phyloP scores from a whole-genome alignment of 306 rosid genomes.

The Acacia acuminata region DNA sequence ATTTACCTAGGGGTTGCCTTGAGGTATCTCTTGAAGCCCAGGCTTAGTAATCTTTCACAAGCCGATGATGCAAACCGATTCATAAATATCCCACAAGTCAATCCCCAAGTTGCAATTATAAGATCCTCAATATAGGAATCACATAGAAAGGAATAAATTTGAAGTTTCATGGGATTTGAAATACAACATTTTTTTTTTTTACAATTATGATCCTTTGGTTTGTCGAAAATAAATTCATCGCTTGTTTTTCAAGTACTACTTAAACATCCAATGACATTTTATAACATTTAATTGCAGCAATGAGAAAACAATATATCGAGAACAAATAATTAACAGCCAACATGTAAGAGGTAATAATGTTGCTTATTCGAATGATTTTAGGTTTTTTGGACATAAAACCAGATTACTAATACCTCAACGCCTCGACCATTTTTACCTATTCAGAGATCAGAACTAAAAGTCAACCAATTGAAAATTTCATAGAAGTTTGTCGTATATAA shows the following conservation, averaged over 20 bases:
- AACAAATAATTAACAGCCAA: neutral
- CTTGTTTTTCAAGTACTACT: too few species aligned
- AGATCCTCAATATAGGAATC: neutral
- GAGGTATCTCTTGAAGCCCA: conserved; percentile 87
- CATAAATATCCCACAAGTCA: neutral
- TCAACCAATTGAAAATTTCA: conserved; percentile 4
- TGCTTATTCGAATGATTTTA: neutral
- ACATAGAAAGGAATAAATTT: neutral
- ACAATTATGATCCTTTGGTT: too few species aligned
- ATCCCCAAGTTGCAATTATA: neutral
- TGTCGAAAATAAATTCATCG: too few species aligned
- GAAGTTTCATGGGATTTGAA: neutral
- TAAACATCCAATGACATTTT: too few species aligned
- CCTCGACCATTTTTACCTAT: neutral
- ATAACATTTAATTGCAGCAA: too few species aligned
- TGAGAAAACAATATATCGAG: neutral
- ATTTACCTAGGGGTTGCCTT: conserved; percentile 88
- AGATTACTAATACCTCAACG: neutral
- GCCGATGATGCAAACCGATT: conserved; percentile 46
- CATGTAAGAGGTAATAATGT: neutral
- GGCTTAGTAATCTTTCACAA: conserved; percentile 87
- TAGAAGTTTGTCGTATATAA: neutral
- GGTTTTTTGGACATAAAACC: neutral
- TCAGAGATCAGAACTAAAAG: conserved; percentile 13
- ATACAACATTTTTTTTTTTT: neutral